These are phyloP conservation scores for Citrus maxima DNA, from an alignment of 345 rosid genomes.

Conservation along the genomic window DNA sequence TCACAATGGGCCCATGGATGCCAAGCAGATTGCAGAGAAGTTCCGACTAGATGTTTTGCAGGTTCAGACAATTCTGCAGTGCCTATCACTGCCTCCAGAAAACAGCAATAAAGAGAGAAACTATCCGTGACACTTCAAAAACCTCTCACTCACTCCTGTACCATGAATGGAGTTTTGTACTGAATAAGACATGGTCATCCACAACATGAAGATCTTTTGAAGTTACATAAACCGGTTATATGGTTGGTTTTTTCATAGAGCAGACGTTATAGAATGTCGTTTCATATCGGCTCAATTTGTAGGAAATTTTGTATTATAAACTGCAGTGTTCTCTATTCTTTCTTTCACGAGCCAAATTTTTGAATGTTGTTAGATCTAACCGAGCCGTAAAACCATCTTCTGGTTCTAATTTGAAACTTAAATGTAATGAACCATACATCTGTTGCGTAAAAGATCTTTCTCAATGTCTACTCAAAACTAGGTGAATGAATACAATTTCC, in stretches of 20 bases:
- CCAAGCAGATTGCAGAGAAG: constrained; percentile 60
- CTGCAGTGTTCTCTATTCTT: neutral
- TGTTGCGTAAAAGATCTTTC: neutral
- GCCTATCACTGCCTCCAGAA: constrained; percentile 67
- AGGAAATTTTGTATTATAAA: neutral
- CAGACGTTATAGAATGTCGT: neutral
- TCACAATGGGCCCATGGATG: constrained; percentile 59
- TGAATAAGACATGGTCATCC: constrained; percentile 22
- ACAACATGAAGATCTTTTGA: neutral
- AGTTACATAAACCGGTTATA: neutral
- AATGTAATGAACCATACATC: neutral
- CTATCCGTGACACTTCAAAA: neutral
- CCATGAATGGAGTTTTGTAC: neutral
- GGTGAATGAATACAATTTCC: neutral
- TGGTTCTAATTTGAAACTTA: neutral
- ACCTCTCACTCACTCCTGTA: constrained; percentile 4
- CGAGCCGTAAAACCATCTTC: neutral
- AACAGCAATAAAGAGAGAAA: constrained; percentile 31
- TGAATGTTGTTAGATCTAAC: too few relatives aligned
- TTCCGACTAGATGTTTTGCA: constrained; percentile 56
- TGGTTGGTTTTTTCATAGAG: neutral
- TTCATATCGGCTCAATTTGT: neutral
- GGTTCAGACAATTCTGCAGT: constrained; percentile 56
- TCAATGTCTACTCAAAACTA: neutral
- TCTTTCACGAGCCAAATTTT: too few relatives aligned